These are phyloP conservation scores for Alternaria sp. DNA, from an alignment of 2,329 filamentous ascomycete species.

Conservation along the genomic window DNA sequence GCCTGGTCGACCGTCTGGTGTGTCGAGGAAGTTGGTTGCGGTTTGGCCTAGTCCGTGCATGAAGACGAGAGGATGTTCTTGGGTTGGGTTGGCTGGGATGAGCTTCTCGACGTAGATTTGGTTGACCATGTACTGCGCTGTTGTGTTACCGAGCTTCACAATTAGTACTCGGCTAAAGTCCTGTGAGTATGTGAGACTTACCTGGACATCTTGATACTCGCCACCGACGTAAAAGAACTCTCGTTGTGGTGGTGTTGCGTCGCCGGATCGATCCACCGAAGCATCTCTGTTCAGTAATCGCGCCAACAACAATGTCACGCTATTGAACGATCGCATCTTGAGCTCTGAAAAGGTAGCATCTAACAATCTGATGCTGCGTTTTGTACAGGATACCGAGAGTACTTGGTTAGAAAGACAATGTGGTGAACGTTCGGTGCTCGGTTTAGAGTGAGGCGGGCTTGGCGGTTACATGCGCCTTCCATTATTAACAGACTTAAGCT, in stretches of 20 bases:
- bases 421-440: not conserved
- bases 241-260: constrained; percentile 10
- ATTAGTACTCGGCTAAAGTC: not conserved
- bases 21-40: constrained; percentile 52
- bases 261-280: not conserved
- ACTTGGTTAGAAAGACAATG: not conserved
- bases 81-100: constrained; percentile 17
- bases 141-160: not conserved
- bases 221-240: constrained; percentile 41
- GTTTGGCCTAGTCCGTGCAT: constrained; percentile 42
- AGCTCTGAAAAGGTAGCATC: accelerated
- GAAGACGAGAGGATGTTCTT: constrained; percentile 38
- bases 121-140: constrained; percentile 15
- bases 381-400: not conserved
- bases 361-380: no score
- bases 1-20: constrained; percentile 59
- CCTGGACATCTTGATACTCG: constrained; percentile 30
- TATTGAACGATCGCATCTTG: not conserved
- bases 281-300: not conserved
- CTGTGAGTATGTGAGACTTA: not conserved
- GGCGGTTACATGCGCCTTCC: no score
- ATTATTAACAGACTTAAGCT: no score
- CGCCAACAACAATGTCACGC: not conserved
- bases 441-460: not conserved
- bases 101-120: constrained; percentile 34